Percentiles rank a stretch among this genome's conserved stretches.
These are phyloP conservation scores for Lepidium didymum DNA, from an alignment of 345 rosid species.

Conservation along the genomic window DNA sequence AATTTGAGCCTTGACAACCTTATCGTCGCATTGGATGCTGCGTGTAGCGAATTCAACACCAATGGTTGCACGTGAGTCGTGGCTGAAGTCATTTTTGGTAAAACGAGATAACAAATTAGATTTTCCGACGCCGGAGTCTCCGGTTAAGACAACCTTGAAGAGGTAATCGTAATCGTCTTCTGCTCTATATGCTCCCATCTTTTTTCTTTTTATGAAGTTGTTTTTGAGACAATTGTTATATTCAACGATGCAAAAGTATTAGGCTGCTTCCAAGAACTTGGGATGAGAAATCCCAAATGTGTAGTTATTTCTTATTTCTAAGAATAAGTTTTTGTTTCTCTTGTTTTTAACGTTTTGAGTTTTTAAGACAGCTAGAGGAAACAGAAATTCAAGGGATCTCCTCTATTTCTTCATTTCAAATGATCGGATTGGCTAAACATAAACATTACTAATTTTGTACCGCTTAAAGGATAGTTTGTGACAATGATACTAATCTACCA, in stretches of 20 bases:
- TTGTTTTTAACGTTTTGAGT: conserved; percentile 23
- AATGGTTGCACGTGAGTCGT: conserved; percentile 80
- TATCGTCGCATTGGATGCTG: conserved; percentile 68
- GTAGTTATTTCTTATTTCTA: background rate
- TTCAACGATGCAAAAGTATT: background rate
- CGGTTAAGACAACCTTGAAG: conserved; percentile 81
- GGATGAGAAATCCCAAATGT: conserved; percentile 3
- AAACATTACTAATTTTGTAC: conserved; percentile 14
- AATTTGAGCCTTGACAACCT: conserved; percentile 86
- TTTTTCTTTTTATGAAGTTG: background rate
- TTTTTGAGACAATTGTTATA: background rate
- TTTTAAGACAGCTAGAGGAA: conserved; percentile 12
- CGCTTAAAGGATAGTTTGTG: background rate
- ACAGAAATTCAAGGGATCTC: conserved; percentile 30
- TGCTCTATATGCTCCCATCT: conserved; percentile 54
- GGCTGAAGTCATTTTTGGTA: conserved; percentile 78
- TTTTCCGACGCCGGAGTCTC: conserved; percentile 89
- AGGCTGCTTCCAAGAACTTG: conserved; percentile 15
- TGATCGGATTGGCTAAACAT: conserved; percentile 3
- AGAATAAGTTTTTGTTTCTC: background rate
- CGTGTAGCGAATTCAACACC: conserved; percentile 94
- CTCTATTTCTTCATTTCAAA: conserved; percentile 4
- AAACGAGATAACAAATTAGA: conserved; percentile 77
- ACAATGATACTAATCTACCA: background rate
- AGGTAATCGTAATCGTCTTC: conserved; percentile 74